Base-by-base conservation (phyloP, 2,329 filamentous ascomycete species). In the Aureobasidium sp. region DNA sequence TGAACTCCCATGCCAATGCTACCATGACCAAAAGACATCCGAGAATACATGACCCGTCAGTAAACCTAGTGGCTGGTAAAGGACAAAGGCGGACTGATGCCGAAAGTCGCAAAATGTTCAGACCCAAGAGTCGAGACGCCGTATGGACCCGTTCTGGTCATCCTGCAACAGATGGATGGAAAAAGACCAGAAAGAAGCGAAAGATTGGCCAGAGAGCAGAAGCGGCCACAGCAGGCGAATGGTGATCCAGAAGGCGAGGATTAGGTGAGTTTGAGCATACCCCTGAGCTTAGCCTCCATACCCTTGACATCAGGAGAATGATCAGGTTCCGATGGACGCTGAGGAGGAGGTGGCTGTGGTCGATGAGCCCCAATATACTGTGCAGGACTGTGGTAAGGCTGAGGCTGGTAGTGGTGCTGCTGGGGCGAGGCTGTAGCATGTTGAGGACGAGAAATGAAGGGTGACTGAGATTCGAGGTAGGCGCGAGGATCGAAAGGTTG, bases 261-360 rank as follows among this genome's bases (percentile, higher is more conserved):
- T 44, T 61, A 64, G 45, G 61, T 52, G 49, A 73, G 63, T 61
- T 73, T 73, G 39, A 77, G 68, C 68, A 77, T 75, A n/a, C 73
- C 70, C 65, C 72, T 70, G 65, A 77, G 67, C 66, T 76, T 73
- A 44, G 75, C 72, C 66, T 76, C 73, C 70, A 76, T 75, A 29
- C 67, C 67, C 58, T 70, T 69, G 27, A 73, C 67, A 65, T 75
- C 71, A 42, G 65, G 58, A 44, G 63, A 60, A 61, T 56, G 31
- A 55, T 47, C 47, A 59, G 39, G 47, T 14, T 45, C 61, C 27
- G 52, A 62, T 57, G 51, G 57, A 17, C 42, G 45, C 37, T 42
- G 61, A 22, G 62, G 61, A 3, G 53, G 60, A 20, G 51, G 58
- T 36, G 39, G 52, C 49, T 63, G 57, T 48, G 60, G 56, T 27